These are phyloP conservation scores for Xylaria sp. DNA, from an alignment of 2,329 filamentous ascomycete species.

Conservation along the genomic window DNA sequence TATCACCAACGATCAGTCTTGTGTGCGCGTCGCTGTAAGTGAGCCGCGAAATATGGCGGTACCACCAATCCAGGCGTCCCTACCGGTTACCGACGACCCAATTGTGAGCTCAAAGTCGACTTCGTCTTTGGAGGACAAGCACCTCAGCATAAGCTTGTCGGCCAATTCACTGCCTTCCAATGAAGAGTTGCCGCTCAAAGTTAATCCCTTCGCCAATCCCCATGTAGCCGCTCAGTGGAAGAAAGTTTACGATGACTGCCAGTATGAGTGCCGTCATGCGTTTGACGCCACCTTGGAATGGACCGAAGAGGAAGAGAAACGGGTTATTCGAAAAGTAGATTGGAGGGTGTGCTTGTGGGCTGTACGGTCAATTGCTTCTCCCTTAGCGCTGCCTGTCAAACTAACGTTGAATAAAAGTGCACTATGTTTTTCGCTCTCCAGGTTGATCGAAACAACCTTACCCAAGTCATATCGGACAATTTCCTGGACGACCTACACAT, in stretches of 20 bases:
- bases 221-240: slow-evolving; percentile 47
- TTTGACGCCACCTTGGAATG: slow-evolving; percentile 65
- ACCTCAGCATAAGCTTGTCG: slow-evolving; percentile 9
- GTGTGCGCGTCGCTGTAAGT: slow-evolving; percentile 14
- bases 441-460: slow-evolving; percentile 68
- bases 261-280: slow-evolving; percentile 64
- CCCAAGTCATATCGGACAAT: slow-evolving; percentile 68
- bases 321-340: slow-evolving; percentile 60
- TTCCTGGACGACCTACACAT: slow-evolving; percentile 64
- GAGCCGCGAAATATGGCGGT: slow-evolving; percentile 30
- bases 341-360: slow-evolving; percentile 55
- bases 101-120: slow-evolving; percentile 17
- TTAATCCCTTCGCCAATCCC: slow-evolving; percentile 37
- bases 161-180: slow-evolving; percentile 21
- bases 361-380: slow-evolving; percentile 39
- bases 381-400: not conserved
- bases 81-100: slow-evolving; percentile 21
- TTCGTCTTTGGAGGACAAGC: slow-evolving; percentile 28
- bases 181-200: slow-evolving; percentile 23
- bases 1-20: not conserved
- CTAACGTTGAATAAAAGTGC: slow-evolving; percentile 48
- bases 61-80: slow-evolving; percentile 24
- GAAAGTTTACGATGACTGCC: slow-evolving; percentile 48
- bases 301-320: slow-evolving; percentile 63
- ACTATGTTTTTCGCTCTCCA: slow-evolving; percentile 71